Conservation (phyloP, 192 early-diverging fungal species). For the Coemansia sp. region DNA sequence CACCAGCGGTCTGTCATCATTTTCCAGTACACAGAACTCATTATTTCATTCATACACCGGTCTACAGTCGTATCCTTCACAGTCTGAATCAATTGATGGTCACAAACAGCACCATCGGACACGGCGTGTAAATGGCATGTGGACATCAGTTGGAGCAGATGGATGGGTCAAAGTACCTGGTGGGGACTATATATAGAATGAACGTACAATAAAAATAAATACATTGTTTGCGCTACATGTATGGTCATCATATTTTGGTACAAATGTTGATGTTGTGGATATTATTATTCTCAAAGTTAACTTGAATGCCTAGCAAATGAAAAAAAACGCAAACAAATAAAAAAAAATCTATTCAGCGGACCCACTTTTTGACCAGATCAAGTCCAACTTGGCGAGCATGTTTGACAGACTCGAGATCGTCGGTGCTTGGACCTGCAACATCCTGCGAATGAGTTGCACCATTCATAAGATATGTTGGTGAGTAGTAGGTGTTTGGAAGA, state of each 20-base stretch:
- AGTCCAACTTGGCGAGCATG: slow-evolving; percentile 14
- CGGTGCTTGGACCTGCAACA: not conserved
- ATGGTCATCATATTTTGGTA: not conserved
- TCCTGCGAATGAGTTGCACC: slow-evolving; percentile 25
- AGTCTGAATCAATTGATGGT: not conserved
- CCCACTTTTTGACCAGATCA: slow-evolving; percentile 19
- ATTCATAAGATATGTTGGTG: slow-evolving; percentile 25
- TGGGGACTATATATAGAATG: not conserved
- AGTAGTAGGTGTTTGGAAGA: slow-evolving; percentile 16
- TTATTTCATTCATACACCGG: not conserved
- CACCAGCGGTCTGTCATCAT: no score
- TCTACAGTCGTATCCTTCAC: not conserved
- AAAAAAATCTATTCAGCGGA: slow-evolving; percentile 6
- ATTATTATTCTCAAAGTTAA: no score
- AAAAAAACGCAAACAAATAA: no score
- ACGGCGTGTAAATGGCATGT: not conserved
- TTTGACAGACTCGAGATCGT: slow-evolving; percentile 17
- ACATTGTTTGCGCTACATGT: no score
- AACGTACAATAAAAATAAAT: not conserved
- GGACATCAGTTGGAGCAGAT: slow-evolving; percentile 7
- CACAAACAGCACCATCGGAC: not conserved
- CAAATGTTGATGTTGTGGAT: no score
- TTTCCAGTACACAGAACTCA: no score
- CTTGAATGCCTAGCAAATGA: no score
- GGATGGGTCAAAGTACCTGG: slow-evolving; percentile 1